Evolutionary conservation across 805 yeast genomes (phyloP).

Genomic region (Metschnikowia sp.): DNA sequence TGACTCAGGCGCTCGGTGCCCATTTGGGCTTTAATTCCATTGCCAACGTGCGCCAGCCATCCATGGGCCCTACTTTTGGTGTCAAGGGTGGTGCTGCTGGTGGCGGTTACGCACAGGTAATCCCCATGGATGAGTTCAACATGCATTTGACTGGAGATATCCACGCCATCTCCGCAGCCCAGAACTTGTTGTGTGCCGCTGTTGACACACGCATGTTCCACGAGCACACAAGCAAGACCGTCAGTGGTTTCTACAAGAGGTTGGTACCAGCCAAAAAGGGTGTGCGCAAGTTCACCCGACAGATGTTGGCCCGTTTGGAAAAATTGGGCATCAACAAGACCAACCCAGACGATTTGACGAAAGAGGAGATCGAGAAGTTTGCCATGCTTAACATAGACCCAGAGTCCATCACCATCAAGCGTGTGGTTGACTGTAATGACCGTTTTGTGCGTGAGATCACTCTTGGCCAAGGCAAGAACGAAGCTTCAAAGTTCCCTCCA

Average conservation of each 20-base stretch:
- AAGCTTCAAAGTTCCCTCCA: conserved; percentile 67
- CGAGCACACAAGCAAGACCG: conserved; percentile 77
- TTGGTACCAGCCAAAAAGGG: conserved; percentile 87
- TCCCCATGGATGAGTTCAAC: conserved; percentile 98
- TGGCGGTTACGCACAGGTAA: conserved; percentile 96
- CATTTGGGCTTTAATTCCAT: conserved; percentile 77
- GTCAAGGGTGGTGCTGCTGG: conserved; percentile 99
- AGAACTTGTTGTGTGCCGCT: conserved; percentile 92
- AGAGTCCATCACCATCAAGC: conserved; percentile 81
- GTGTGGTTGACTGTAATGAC: conserved; percentile 94
- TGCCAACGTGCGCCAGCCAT: conserved; percentile 96
- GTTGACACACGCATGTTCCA: conserved; percentile 97
- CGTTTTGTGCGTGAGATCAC: conserved; percentile 86
- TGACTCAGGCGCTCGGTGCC: conserved; percentile 96
- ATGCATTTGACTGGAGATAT: conserved; percentile 97
- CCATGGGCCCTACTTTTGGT: conserved; percentile 99
- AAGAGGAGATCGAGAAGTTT: conserved; percentile 69
- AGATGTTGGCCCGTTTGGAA: conserved; percentile 70
- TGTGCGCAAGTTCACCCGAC: conserved; percentile 68
- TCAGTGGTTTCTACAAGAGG: conserved; percentile 75
- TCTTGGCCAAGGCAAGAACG: conserved; percentile 89
- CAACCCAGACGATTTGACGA: conserved; percentile 75
- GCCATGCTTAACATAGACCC: conserved; percentile 89
- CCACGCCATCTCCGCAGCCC: conserved; percentile 93
- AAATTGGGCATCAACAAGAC: conserved; percentile 81